These are phyloP conservation scores for Dictyostelium purpureum DNA, from an alignment of 78 protist genomes.

Conservation along the genomic window DNA sequence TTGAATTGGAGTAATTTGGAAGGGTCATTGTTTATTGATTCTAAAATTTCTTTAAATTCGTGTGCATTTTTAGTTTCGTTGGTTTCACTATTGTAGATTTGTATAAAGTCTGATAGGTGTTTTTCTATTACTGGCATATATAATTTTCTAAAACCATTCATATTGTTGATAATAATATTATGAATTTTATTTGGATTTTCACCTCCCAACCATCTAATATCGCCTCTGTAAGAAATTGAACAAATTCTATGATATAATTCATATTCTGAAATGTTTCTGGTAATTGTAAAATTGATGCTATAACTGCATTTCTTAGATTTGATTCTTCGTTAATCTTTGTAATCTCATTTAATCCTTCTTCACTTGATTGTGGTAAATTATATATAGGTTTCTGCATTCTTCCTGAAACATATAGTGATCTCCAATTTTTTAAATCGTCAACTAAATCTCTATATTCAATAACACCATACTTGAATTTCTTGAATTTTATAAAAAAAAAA, in stretches of 20 bases:
- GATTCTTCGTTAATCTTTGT: background rate
- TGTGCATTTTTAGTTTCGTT: no score
- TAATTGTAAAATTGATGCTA: conserved; percentile 7
- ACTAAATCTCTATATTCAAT: conserved; percentile 50
- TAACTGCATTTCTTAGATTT: conserved; percentile 2
- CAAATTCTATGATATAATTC: conserved; percentile 29
- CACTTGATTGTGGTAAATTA: background rate
- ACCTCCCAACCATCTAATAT: conserved; percentile 64
- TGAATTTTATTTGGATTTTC: conserved; percentile 68
- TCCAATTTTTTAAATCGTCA: conserved; percentile 50
- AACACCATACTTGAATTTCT: conserved; percentile 71
- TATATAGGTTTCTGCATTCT: conserved; percentile 58
- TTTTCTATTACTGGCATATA: conserved; percentile 25
- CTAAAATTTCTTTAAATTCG: no score
- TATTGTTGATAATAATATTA: conserved; percentile 22
- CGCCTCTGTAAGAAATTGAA: conserved; percentile 45
- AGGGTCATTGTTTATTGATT: background rate
- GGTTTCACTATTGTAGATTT: background rate
- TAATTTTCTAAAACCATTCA: conserved; percentile 11
- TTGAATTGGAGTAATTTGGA: background rate
- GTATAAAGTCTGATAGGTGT: background rate
- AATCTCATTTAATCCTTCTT: background rate
- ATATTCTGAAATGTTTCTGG: conserved; percentile 25
- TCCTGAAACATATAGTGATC: conserved; percentile 53
- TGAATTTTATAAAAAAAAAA: background rate